These are phyloP conservation scores for Microdochium trichocladiopsis DNA, from an alignment of 2,329 filamentous ascomycete genomes.

Conservation along the genomic window DNA sequence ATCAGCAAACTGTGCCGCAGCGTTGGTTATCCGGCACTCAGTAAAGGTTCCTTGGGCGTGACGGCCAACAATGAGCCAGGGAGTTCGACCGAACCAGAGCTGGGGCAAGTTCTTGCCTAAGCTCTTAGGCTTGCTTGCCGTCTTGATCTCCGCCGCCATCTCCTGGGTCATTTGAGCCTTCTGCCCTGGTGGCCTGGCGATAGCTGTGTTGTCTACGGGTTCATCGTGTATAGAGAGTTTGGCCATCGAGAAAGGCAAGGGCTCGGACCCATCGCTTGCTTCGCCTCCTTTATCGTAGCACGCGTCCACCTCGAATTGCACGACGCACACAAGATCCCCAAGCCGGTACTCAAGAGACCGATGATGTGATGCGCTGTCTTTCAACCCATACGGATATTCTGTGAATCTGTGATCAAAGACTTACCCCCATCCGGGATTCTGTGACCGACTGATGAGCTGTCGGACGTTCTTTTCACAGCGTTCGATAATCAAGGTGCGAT, in stretches of 20 bases:
- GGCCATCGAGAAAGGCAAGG: background rate
- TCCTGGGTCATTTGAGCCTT: slow-evolving; percentile 6
- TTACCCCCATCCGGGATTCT: slow-evolving; percentile 15
- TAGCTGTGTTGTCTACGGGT: background rate
- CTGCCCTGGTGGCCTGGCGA: background rate
- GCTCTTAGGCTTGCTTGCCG: background rate
- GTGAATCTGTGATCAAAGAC: slow-evolving; percentile 20
- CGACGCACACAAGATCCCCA: slow-evolving; percentile 11
- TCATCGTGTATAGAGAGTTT: background rate
- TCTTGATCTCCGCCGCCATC: slow-evolving; percentile 11
- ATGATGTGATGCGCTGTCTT: slow-evolving; percentile 10
- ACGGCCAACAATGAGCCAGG: slow-evolving; percentile 8
- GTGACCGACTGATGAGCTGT: slow-evolving; percentile 4
- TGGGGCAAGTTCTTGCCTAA: slow-evolving; percentile 6
- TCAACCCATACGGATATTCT: slow-evolving; percentile 8
- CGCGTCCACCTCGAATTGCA: slow-evolving; percentile 17
- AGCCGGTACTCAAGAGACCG: slow-evolving; percentile 12
- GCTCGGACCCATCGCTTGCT: background rate
- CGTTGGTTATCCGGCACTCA: background rate
- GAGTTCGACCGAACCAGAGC: slow-evolving; percentile 14
- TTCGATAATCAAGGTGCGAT: slow-evolving; percentile 9
- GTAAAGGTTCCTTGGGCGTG: background rate
- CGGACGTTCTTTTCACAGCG: slow-evolving; percentile 3
- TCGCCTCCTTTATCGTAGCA: slow-evolving; percentile 4
- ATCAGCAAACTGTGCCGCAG: background rate